Conservation (phyloP, 2,329 filamentous ascomycete species). For the Penicillium sp. region DNA sequence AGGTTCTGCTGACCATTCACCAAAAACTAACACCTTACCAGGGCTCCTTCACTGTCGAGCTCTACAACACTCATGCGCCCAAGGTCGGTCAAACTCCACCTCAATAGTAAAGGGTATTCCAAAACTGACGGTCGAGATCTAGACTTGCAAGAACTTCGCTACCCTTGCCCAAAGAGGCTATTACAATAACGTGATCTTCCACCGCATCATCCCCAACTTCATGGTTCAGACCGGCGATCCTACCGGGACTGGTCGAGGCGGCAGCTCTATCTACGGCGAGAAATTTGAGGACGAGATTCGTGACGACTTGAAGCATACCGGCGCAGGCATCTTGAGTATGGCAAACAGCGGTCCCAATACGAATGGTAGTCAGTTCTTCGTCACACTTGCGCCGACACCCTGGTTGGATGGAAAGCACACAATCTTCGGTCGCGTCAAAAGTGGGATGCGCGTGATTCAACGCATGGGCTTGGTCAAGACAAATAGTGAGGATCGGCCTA, state of each 20-base stretch:
- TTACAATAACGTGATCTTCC: slow-evolving; percentile 85
- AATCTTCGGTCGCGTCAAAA: slow-evolving; percentile 89
- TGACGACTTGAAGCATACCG: slow-evolving; percentile 79
- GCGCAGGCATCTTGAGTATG: slow-evolving; percentile 93
- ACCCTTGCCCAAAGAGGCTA: slow-evolving; percentile 81
- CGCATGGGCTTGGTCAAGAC: slow-evolving; percentile 88
- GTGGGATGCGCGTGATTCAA: slow-evolving; percentile 79
- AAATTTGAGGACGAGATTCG: slow-evolving; percentile 93
- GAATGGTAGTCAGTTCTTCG: slow-evolving; percentile 94
- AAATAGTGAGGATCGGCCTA: slow-evolving; percentile 75
- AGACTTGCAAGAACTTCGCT: slow-evolving; percentile 84
- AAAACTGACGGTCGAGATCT: slow-evolving; percentile 24
- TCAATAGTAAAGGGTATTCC: background rate
- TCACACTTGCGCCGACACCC: slow-evolving; percentile 89
- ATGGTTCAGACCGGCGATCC: slow-evolving; percentile 97
- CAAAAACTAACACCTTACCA: slow-evolving; percentile 44
- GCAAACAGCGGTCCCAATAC: slow-evolving; percentile 92
- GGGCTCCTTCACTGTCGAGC: slow-evolving; percentile 84
- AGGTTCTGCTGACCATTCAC: background rate
- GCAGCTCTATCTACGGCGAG: slow-evolving; percentile 85
- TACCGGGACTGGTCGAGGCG: slow-evolving; percentile 88
- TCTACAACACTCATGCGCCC: slow-evolving; percentile 87
- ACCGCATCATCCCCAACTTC: slow-evolving; percentile 93
- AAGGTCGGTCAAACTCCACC: slow-evolving; percentile 48
- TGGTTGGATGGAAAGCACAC: slow-evolving; percentile 98